Percentiles rank a stretch among this genome's conserved stretches.
Conservation (phyloP, 345 rosid genomes). For the Bretschneidera sinensis region DNA sequence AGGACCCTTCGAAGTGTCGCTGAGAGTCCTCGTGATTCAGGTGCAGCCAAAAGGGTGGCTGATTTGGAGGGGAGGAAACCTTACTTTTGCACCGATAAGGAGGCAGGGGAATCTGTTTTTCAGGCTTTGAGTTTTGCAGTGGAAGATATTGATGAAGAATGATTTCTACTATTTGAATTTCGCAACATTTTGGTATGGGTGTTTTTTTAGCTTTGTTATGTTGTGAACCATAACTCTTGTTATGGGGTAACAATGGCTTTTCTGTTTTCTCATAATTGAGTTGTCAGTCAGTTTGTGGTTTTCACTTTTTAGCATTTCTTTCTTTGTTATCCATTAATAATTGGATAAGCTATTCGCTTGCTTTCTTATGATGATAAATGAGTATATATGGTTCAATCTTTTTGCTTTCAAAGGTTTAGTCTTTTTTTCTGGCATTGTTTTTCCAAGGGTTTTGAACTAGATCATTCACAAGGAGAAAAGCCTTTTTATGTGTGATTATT, state of each 20-base stretch:
- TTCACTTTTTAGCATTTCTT: not conserved
- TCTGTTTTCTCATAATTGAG: not conserved
- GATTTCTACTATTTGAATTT: not conserved
- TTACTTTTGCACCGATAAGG: constrained; percentile 31
- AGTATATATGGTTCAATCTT: too few species aligned
- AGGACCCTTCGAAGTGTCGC: constrained; percentile 40
- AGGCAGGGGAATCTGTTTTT: constrained; percentile 28
- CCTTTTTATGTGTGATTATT: too few species aligned
- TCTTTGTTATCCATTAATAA: not conserved
- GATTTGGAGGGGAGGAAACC: constrained; percentile 65
- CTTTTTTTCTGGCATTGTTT: too few species aligned
- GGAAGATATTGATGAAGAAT: constrained; percentile 21
- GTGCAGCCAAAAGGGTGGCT: constrained; percentile 81
- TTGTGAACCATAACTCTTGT: constrained; percentile 22
- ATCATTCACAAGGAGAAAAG: too few species aligned
- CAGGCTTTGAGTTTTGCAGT: constrained; percentile 46
- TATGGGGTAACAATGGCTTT: constrained; percentile 12
- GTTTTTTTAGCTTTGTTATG: not conserved
- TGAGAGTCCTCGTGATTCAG: constrained; percentile 87
- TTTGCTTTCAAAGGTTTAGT: too few species aligned
- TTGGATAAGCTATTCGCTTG: not conserved
- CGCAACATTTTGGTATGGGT: too few species aligned
- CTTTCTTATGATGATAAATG: not conserved
- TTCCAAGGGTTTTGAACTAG: too few species aligned
- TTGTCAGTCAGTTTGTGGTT: not conserved